These are phyloP conservation scores for Pseudotsuga menziesii DNA, from an alignment of 75 land plant species.

Conservation along the genomic window DNA sequence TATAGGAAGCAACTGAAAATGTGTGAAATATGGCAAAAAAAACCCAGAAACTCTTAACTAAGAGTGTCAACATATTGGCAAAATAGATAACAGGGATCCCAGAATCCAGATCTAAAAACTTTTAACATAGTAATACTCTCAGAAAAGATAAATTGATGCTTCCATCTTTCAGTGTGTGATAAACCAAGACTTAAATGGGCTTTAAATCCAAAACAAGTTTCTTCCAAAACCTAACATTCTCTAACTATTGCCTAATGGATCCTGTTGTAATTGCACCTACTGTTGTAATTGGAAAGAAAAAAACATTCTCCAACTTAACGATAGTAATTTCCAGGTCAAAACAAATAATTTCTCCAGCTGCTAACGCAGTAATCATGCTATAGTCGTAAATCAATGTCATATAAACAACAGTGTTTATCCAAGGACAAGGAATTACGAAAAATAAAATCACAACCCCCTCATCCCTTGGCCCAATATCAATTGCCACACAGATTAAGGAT, in stretches of 20 bases:
- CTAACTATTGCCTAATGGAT: too few species aligned
- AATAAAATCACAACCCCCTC: neutral
- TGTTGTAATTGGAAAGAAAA: too few species aligned
- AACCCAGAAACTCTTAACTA: neutral
- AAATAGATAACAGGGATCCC: neutral
- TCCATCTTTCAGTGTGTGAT: too few species aligned
- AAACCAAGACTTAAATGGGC: too few species aligned
- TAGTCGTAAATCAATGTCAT: slow-evolving; percentile 1
- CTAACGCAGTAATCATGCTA: neutral
- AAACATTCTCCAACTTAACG: neutral
- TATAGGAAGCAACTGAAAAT: neutral
- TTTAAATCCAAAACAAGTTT: too few species aligned
- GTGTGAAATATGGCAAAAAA: neutral
- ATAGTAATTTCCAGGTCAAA: neutral
- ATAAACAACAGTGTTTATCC: neutral
- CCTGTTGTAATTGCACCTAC: too few species aligned
- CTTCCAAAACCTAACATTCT: too few species aligned
- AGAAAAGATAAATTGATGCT: neutral
- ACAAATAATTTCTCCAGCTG: neutral
- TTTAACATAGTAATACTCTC: neutral
- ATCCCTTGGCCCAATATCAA: neutral
- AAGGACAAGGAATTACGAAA: neutral
- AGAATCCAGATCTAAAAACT: neutral
- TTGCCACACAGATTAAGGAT: neutral
- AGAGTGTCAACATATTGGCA: neutral